These are phyloP conservation scores for Tulasnella calospora DNA, from an alignment of 768 basidiomycete genomes.

Conservation along the genomic window DNA sequence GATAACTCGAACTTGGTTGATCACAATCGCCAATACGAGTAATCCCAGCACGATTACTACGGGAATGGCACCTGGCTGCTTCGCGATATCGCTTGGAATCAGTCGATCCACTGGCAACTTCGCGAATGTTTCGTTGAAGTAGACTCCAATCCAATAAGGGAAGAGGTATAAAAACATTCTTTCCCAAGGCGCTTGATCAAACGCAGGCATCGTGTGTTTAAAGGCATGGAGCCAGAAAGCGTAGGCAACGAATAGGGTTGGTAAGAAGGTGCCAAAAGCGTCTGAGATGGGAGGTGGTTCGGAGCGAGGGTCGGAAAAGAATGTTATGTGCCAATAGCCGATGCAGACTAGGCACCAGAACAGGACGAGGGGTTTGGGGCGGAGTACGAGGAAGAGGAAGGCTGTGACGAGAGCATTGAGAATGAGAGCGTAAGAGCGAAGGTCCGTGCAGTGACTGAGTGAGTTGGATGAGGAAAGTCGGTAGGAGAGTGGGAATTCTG, in stretches of 20 bases:
- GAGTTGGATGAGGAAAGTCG: conserved; percentile 48
- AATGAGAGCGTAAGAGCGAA: conserved; percentile 62
- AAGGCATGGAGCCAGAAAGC: conserved; percentile 73
- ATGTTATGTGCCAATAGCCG: conserved; percentile 72
- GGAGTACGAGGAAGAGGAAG: conserved; percentile 64
- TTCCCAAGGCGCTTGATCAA: conserved; percentile 64
- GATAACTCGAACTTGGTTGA: conserved; percentile 76
- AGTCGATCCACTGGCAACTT: conserved; percentile 73
- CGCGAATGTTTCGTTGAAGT: conserved; percentile 55
- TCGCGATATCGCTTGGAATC: conserved; percentile 59
- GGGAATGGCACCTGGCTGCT: conserved; percentile 60
- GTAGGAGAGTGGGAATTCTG: conserved; percentile 68
- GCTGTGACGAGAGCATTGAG: conserved; percentile 67
- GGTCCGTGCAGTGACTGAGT: conserved; percentile 63
- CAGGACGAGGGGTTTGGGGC: conserved; percentile 60
- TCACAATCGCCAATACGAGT: conserved; percentile 50
- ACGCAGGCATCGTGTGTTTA: conserved; percentile 68
- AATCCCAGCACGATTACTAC: conserved; percentile 65
- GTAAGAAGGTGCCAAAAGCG: conserved; percentile 75
- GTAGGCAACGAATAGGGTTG: conserved; percentile 70
- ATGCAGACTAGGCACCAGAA: conserved; percentile 79
- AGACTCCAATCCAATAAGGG: conserved; percentile 73
- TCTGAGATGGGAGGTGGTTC: conserved; percentile 63
- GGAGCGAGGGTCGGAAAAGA: conserved; percentile 69
- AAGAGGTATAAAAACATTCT: conserved; percentile 66